Base-by-base conservation (phyloP, 306 rosid species). In the Prunus mongolica region DNA sequence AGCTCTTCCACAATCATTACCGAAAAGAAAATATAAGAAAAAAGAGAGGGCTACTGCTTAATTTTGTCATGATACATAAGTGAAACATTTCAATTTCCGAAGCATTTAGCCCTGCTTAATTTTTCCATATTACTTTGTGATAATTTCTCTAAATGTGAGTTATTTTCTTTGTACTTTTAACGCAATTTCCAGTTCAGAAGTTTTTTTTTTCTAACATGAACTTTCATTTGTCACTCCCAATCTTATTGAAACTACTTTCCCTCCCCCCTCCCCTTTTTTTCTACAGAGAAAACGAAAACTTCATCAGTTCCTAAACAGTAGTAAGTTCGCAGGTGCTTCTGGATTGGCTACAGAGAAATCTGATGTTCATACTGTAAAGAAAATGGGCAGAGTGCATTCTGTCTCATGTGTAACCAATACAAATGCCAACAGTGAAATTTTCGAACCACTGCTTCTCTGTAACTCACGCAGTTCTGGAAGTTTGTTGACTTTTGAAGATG, bases 261-360 rank as follows among this genome's bases (percentile, higher is more conserved):
- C 62, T 44, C 10, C 3, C 27, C 34, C 14, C 30, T 3, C 34
- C 34, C 32, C 32, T 5, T 34, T 38, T 71, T 78, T 18, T 76
- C 13, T 50, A 3, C 70, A 81, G 83, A 77, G 27, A 41, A 77
- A 79, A 69, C 66, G 86, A 45, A 75, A 71, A 70, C 54, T 65
- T 41, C 65, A 79, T 25, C 66, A 50, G 46, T 45, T 61, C 50
- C 60, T 74, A 28, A 34, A 62, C 61, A 60, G 50, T 66, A 71
- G 63, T 32, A 24, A 70, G 44, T 69, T 15, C 12, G 13, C 11
- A 7, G n/a, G 51, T 49, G 32, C 70, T 73, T 71, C 76, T 58
- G 69, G 22, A 62, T 65, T 67, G 25, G 27, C 12, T n/a, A 45
- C 22, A 0, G 61, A 70, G 38, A 69, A 77, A 66, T 67, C 49